Conservation (phyloP, 176 grass and related monocot species). For the Zizania latifolia region DNA sequence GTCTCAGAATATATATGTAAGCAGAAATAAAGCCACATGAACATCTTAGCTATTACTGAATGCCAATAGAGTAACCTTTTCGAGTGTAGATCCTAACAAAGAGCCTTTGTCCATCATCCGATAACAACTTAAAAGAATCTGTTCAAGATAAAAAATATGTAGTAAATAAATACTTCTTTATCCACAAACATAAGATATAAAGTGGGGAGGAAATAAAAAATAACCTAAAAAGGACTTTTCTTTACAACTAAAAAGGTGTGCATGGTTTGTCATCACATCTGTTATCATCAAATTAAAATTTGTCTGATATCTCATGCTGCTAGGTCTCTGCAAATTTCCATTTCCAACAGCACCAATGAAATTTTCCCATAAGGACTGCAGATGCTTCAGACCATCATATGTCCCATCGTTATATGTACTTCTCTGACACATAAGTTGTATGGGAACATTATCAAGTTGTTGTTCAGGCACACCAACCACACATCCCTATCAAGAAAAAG, state of each 20-base stretch:
- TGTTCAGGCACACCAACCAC: conserved; percentile 46
- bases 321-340: conserved; percentile 34
- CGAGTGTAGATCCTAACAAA: conserved; percentile 86
- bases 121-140: conserved; percentile 68
- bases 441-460: conserved; percentile 50
- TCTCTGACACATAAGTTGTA: conserved; percentile 60
- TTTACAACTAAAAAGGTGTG: conserved; percentile 52
- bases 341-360: conserved; percentile 42
- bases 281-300: conserved; percentile 72
- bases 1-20: not conserved
- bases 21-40: not conserved
- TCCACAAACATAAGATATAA: not conserved
- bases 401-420: conserved; percentile 24
- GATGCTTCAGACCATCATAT: conserved; percentile 19
- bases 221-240: conserved; percentile 84
- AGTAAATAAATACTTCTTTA: not conserved
- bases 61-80: conserved; percentile 59
- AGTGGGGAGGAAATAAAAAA: conserved; percentile 10
- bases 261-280: conserved; percentile 74
- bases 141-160: conserved; percentile 29
- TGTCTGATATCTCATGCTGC: conserved; percentile 53
- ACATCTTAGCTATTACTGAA: conserved; percentile 19
- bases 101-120: conserved; percentile 71
- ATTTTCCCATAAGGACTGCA: conserved; percentile 51
- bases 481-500: conserved; percentile 47